Base-by-base conservation (phyloP, 805 yeast genomes). In the Starmerella scarabaei region DNA sequence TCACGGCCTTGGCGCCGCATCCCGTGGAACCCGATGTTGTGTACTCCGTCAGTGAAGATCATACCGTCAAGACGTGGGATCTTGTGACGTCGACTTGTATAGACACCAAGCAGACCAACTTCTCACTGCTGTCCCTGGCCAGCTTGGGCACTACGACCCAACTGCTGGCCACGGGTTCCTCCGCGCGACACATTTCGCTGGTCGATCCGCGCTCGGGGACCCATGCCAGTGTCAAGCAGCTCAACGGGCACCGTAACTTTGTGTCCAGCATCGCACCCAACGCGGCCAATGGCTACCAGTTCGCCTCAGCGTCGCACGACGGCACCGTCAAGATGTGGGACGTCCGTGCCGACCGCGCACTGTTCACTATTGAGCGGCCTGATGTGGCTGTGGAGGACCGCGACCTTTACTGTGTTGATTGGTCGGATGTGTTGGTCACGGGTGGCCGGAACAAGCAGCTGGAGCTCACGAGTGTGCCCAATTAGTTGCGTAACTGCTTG, bases 251-350 rank as follows among this genome's bases (percentile, higher is more conserved):
- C 59, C 73, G 79, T 33, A 88, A 86, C 61, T 86, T 91, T 57
- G 97, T 91, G 29, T 88, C 79, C 9, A 71, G 78, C 1, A 65
- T 91, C 49, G 73, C 78, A 21, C 72, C 80, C 4, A 71, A 77
- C 43, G 93, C 96, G 6, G 72, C 71, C 40, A 81, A 77, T 55
- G 82, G 77, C 36, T 77, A 81, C 61, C 75, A 83, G 77, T 70
- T 91, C 52, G 74, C 82, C 17, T 82, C 94, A 4, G 94, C 80
- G 11, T 83, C 95, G n/a, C 95, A 86, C 58, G 98, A 91, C 60
- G 95, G 97, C 20, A 82, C 94, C 1, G 88, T 80, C 33, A 77
- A 85, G 54, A 80, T 91, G 17, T 91, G 98, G 98, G 98, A 88
- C 60, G 72, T 88, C 8, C 75, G 98, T 55, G 80, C 95, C 4